These are phyloP conservation scores for Mycena alexandri DNA, from an alignment of 768 basidiomycete species.

Conservation along the genomic window DNA sequence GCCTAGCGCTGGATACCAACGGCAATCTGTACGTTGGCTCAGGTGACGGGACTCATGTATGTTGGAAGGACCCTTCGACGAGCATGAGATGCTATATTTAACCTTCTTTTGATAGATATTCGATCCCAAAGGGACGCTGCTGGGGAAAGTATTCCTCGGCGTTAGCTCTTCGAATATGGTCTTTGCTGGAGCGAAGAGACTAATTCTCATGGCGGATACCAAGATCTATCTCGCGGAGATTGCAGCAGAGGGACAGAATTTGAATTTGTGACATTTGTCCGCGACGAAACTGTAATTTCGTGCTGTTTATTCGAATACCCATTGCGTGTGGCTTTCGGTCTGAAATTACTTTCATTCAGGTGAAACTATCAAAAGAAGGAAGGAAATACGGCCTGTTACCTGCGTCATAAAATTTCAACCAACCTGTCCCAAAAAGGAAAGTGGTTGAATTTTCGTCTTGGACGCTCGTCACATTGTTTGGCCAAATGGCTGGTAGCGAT, in stretches of 20 bases:
- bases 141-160: constrained; percentile 56
- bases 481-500: constrained; percentile 4
- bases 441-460: constrained; percentile 18
- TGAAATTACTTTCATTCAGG: no score
- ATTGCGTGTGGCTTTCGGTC: no score
- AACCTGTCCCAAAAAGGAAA: constrained; percentile 19
- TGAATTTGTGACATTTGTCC: constrained; percentile 15
- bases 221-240: constrained; percentile 62
- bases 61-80: constrained; percentile 40
- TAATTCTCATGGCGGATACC: constrained; percentile 62
- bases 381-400: no score
- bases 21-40: constrained; percentile 66
- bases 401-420: not conserved
- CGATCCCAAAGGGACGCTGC: constrained; percentile 54
- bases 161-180: constrained; percentile 30
- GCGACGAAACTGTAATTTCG: no score
- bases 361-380: no score
- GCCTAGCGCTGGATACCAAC: constrained; percentile 61
- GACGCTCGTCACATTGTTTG: not conserved
- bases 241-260: constrained; percentile 49
- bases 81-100: no score
- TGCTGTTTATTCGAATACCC: no score
- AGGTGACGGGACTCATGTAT: constrained; percentile 50
- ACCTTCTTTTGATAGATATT: constrained; percentile 30
- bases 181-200: constrained; percentile 56